These are phyloP conservation scores for Trichomonascaceae sp. DNA, from an alignment of 1,139 yeast species.

Conservation along the genomic window DNA sequence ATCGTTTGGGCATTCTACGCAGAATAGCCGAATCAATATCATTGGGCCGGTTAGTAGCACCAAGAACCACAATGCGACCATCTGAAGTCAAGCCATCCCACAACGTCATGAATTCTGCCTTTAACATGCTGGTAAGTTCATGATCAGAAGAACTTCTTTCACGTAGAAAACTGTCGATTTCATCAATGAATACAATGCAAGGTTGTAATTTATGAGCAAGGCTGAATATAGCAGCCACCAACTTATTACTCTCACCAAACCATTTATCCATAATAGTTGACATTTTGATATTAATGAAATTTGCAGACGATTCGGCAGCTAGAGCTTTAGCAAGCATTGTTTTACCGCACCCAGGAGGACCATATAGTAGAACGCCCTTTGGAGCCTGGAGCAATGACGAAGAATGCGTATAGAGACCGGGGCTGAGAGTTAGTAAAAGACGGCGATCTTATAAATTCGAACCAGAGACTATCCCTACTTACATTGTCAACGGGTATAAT, in stretches of 20 bases:
- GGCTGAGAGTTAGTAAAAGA: conserved; percentile 7
- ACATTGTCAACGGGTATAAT: conserved; percentile 74
- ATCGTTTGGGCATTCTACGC: conserved; percentile 88
- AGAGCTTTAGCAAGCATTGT: conserved; percentile 98
- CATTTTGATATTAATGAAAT: conserved; percentile 86
- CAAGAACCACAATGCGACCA: conserved; percentile 81
- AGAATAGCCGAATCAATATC: conserved; percentile 91
- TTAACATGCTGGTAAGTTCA: conserved; percentile 90
- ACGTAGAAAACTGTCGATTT: conserved; percentile 88
- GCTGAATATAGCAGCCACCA: conserved; percentile 88
- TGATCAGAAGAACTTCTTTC: conserved; percentile 84
- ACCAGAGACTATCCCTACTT: conserved; percentile 25
- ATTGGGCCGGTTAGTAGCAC: conserved; percentile 89
- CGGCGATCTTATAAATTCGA: not conserved
- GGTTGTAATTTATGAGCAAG: conserved; percentile 89
- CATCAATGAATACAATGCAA: conserved; percentile 92
- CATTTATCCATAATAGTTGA: conserved; percentile 95
- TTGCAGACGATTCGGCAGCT: conserved; percentile 89
- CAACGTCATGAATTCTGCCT: conserved; percentile 95
- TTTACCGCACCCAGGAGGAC: conserved; percentile 98
- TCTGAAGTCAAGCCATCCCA: conserved; percentile 88
- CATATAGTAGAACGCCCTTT: conserved; percentile 86
- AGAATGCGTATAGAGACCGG: conserved; percentile 23
- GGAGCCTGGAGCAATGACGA: conserved; percentile 73
- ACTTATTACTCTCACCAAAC: conserved; percentile 95